Evolutionary conservation across 352 stramenopile species (phyloP).

Genomic region (Pythium inflatum): DNA sequence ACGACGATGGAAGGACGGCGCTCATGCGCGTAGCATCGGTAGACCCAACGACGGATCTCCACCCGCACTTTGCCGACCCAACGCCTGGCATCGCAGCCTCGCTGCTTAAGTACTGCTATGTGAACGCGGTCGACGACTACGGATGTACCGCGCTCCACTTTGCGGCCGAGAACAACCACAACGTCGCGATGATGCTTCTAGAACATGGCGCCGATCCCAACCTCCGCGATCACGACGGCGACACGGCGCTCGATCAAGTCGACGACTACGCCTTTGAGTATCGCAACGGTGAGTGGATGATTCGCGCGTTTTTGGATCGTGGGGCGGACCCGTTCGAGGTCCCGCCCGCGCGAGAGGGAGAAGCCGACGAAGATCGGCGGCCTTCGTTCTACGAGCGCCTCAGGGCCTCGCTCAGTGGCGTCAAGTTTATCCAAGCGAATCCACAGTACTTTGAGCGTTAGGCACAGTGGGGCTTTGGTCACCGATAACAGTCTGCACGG

Average conservation of each 20-base stretch:
- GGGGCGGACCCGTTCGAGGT: background rate
- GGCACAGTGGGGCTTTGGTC: too few species aligned
- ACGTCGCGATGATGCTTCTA: background rate
- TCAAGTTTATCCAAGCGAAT: background rate
- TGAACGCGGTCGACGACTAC: background rate
- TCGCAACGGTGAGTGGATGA: too few species aligned
- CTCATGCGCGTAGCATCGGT: background rate
- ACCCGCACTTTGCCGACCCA: background rate
- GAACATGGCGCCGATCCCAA: background rate
- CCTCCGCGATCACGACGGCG: background rate
- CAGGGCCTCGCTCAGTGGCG: too few species aligned
- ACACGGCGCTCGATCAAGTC: background rate
- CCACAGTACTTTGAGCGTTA: background rate
- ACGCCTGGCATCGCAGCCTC: background rate
- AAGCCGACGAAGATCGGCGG: background rate
- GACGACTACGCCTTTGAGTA: too few species aligned
- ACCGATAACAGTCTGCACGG: too few species aligned
- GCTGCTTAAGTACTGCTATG: background rate
- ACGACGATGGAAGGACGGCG: conserved; percentile 1
- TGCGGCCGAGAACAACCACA: background rate
- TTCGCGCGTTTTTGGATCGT: background rate
- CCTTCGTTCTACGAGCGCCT: background rate
- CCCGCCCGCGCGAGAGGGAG: background rate
- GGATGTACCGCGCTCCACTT: conserved; percentile 6
- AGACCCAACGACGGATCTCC: background rate